These are phyloP conservation scores for Maudiozyma bulderi DNA, from an alignment of 805 yeast species.

Conservation along the genomic window DNA sequence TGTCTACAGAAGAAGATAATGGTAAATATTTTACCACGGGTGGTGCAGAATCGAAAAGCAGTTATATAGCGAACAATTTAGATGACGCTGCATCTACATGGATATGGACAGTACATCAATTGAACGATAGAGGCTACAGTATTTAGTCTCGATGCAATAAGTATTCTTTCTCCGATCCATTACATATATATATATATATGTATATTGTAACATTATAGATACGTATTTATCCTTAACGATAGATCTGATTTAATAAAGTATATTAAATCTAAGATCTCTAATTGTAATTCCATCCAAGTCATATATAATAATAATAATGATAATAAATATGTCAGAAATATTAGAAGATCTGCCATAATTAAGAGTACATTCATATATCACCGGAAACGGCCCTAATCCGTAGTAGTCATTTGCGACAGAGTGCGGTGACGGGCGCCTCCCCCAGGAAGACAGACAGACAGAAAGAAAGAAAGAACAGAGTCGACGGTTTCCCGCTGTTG, in stretches of 20 bases:
- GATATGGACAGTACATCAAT: slow-evolving; percentile 65
- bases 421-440: not conserved
- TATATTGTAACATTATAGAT: not conserved
- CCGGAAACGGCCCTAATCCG: not conserved
- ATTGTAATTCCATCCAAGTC: no score
- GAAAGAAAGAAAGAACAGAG: no score
- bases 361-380: not conserved
- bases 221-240: not conserved
- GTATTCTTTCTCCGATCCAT: not conserved
- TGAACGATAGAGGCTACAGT: slow-evolving; percentile 43
- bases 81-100: slow-evolving; percentile 61
- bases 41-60: slow-evolving; percentile 49
- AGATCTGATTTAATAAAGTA: not conserved
- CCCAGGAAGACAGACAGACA: no score
- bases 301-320: no score
- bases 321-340: no score
- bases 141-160: slow-evolving; percentile 5
- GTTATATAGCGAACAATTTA: slow-evolving; percentile 46
- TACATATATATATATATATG: not conserved
- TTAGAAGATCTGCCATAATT: no score
- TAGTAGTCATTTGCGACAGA: no score
- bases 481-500: no score
- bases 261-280: no score
- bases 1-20: slow-evolving; percentile 45
- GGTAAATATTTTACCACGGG: slow-evolving; percentile 61